phyloP scores from a whole-genome alignment of 192 early-diverging fungal genomes.

The Phycomyces blakesleeanus region DNA sequence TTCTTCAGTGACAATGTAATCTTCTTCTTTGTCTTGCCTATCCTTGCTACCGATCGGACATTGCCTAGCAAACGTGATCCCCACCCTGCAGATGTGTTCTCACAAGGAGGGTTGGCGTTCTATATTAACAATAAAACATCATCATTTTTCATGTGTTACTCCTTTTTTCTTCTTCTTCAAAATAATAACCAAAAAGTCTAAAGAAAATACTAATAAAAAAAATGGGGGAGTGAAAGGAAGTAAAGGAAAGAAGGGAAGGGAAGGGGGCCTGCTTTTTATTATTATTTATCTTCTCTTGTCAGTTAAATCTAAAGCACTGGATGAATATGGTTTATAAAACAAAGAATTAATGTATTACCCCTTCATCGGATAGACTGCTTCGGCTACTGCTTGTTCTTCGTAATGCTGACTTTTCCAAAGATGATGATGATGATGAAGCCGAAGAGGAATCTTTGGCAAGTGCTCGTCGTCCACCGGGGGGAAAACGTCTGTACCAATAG shows the following conservation, averaged over 20 bases:
- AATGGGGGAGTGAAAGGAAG: constrained; percentile 31
- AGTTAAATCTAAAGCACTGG: neutral
- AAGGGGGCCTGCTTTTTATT: too few relatives aligned
- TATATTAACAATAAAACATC: too few relatives aligned
- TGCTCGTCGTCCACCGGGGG: constrained; percentile 7
- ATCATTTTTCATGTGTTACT: too few relatives aligned
- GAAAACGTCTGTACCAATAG: constrained; percentile 18
- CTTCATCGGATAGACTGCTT: neutral
- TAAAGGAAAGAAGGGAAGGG: constrained; percentile 16
- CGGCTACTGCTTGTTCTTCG: neutral
- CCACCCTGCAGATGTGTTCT: constrained; percentile 12
- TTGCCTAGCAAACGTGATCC: constrained; percentile 27
- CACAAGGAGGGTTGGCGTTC: too few relatives aligned
- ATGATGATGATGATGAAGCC: neutral
- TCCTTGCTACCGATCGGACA: constrained; percentile 2
- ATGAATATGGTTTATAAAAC: too few relatives aligned
- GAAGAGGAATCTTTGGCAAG: neutral
- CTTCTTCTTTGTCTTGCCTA: constrained; percentile 42
- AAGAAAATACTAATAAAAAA: too few relatives aligned
- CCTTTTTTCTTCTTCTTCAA: too few relatives aligned
- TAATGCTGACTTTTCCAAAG: neutral
- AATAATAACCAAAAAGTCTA: too few relatives aligned
- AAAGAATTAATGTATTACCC: neutral
- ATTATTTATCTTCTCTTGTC: too few relatives aligned
- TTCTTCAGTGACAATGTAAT: constrained; percentile 61